Conservation (phyloP, 2,329 filamentous ascomycete species). For the Salinomyces thailandicus region DNA sequence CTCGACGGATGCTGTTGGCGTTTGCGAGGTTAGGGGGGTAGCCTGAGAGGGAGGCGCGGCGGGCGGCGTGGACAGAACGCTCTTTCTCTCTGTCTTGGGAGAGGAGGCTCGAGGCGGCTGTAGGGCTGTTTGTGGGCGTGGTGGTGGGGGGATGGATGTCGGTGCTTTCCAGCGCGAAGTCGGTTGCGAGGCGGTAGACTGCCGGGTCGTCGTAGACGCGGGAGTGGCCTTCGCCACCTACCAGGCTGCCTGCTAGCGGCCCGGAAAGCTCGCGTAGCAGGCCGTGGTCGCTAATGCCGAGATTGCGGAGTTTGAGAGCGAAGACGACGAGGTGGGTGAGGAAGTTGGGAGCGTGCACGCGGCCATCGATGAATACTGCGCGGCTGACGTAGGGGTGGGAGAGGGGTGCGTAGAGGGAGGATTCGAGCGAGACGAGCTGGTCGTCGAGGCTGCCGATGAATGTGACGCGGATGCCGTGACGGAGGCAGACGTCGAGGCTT, state of each 20-base stretch:
- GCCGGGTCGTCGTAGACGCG: slow-evolving; percentile 80
- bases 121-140: not conserved
- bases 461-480: slow-evolving; percentile 70
- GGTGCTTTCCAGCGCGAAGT: slow-evolving; percentile 38
- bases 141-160: slow-evolving; percentile 8
- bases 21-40: slow-evolving; percentile 20
- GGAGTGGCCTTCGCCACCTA: slow-evolving; percentile 86
- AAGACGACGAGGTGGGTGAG: slow-evolving; percentile 89
- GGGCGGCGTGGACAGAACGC: slow-evolving; percentile 7
- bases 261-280: slow-evolving; percentile 81
- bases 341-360: slow-evolving; percentile 86
- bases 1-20: slow-evolving; percentile 26
- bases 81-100: slow-evolving; percentile 12
- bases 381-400: slow-evolving; percentile 89
- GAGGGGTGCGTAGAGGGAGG: slow-evolving; percentile 74
- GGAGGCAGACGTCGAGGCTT: slow-evolving; percentile 62
- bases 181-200: slow-evolving; percentile 58
- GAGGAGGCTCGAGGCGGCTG: not conserved
- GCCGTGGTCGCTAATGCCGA: slow-evolving; percentile 86
- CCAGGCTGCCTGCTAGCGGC: slow-evolving; percentile 81
- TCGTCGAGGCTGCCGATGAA: slow-evolving; percentile 95
- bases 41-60: slow-evolving; percentile 14
- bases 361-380: slow-evolving; percentile 90
- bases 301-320: slow-evolving; percentile 82
- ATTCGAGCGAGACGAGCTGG: slow-evolving; percentile 89